Evolutionary conservation across 2,329 filamentous ascomycete species (phyloP).

Genomic region (Arthrinium phaeospermum): DNA sequence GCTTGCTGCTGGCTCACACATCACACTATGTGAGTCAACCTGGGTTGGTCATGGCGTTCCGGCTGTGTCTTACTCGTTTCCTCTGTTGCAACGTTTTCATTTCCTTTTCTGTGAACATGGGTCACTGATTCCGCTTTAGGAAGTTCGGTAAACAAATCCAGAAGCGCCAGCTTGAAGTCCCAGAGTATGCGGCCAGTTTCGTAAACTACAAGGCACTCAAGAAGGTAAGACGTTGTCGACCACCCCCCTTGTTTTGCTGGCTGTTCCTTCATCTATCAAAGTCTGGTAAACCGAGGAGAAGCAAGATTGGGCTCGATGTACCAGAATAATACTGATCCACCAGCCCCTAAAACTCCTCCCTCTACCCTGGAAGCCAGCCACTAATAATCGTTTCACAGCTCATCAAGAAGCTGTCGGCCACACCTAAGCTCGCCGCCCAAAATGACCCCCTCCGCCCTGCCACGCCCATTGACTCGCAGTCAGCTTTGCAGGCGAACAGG

Average conservation of each 20-base stretch:
- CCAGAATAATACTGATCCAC: constrained; percentile 8
- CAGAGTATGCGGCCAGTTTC: constrained; percentile 98
- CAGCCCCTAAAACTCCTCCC: neutral
- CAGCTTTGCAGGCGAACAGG: constrained; percentile 92
- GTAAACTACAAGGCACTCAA: constrained; percentile 99
- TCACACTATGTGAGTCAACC: constrained; percentile 43
- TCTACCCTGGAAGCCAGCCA: constrained; percentile 29
- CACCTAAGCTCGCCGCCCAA: constrained; percentile 80
- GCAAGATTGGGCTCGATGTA: neutral
- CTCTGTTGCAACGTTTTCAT: constrained; percentile 1
- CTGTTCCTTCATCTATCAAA: neutral
- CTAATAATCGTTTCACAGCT: constrained; percentile 65
- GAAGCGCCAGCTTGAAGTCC: constrained; percentile 97
- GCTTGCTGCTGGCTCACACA: constrained; percentile 34
- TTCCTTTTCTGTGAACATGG: neutral
- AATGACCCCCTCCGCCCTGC: constrained; percentile 61
- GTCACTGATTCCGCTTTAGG: constrained; percentile 57
- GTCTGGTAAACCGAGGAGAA: neutral
- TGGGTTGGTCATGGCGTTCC: neutral
- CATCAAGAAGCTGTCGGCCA: constrained; percentile 97
- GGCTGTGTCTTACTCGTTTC: neutral
- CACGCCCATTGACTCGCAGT: constrained; percentile 74
- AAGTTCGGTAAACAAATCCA: constrained; percentile 99
- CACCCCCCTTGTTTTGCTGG: neutral
- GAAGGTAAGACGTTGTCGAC: constrained; percentile 68